These are phyloP conservation scores for Colletotrichum sansevieriae DNA, from an alignment of 2,329 filamentous ascomycete genomes.

Conservation along the genomic window DNA sequence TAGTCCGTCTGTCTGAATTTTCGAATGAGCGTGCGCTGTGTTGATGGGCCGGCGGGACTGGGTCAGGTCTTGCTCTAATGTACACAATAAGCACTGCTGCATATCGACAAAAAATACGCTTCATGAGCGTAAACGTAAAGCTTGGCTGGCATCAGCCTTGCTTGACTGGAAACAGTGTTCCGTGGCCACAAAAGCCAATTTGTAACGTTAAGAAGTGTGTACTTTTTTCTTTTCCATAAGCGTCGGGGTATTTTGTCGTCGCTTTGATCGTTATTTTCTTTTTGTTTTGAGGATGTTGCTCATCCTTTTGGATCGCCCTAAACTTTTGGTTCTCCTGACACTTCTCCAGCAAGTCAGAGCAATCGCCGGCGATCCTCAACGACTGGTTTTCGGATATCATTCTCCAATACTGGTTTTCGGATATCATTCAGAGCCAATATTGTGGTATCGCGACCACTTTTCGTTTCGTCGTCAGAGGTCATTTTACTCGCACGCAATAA, in stretches of 20 bases:
- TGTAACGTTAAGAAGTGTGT: conserved; percentile 28
- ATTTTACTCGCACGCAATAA: conserved; percentile 55
- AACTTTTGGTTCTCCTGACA: not conserved
- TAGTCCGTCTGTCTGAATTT: not conserved
- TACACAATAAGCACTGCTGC: conserved; percentile 19
- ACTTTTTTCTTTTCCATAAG: conserved; percentile 24
- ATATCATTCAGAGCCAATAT: not conserved
- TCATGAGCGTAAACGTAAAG: conserved; percentile 22
- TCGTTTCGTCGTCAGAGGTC: not conserved
- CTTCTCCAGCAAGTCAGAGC: not conserved
- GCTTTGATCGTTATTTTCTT: conserved; percentile 1
- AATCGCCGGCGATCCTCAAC: not conserved
- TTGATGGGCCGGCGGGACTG: not conserved
- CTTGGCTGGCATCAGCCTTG: conserved; percentile 5
- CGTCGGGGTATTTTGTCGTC: conserved; percentile 30
- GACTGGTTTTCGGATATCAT: not conserved
- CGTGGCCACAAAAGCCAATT: conserved; percentile 6
- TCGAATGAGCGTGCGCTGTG: not conserved
- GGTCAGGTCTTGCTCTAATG: conserved; percentile 7
- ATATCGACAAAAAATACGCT: conserved; percentile 2
- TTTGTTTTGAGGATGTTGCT: not conserved
- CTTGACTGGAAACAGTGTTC: conserved; percentile 6
- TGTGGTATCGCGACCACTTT: not conserved
- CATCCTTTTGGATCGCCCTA: not conserved
- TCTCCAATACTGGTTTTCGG: not conserved